Conservation (phyloP, 1,284 basidiomycete species). For the Tremellales sp. region DNA sequence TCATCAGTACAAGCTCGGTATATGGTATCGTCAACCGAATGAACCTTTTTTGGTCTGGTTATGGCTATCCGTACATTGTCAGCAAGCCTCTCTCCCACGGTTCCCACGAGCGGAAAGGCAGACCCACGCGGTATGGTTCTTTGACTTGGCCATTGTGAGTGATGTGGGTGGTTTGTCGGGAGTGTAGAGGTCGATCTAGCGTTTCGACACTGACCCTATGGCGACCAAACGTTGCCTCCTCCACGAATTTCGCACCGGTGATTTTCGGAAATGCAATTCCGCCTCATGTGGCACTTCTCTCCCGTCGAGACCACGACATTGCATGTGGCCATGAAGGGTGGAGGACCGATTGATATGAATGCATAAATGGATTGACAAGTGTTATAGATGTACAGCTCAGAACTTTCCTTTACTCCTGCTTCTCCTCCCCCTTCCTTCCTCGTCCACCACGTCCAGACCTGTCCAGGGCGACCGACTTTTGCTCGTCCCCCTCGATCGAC, state of each 20-base stretch:
- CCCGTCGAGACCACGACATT: no score
- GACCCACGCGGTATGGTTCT: conserved; percentile 54
- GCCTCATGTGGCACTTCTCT: no score
- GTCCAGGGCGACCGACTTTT: conserved; percentile 12
- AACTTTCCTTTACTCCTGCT: conserved; percentile 8
- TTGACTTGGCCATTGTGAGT: conserved; percentile 56
- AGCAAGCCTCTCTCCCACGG: conserved; percentile 47
- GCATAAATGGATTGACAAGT: no score
- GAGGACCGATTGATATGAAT: no score
- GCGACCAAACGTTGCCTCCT: no score
- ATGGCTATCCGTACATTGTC: conserved; percentile 62
- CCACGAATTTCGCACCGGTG: no score
- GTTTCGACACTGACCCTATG: no score
- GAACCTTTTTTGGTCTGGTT: conserved; percentile 66
- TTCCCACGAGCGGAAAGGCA: not conserved
- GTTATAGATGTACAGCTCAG: no score
- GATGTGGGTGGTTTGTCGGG: conserved; percentile 33
- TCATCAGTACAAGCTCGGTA: not conserved
- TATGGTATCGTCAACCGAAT: conserved; percentile 1
- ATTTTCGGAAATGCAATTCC: no score
- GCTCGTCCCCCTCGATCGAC: not conserved
- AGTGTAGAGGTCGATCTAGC: no score
- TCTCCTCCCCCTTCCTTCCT: conserved; percentile 11
- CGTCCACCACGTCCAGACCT: conserved; percentile 15
- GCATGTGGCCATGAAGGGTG: no score